Evolutionary conservation across 1,139 yeast genomes (phyloP).

Genomic region (Taphrina deformans): DNA sequence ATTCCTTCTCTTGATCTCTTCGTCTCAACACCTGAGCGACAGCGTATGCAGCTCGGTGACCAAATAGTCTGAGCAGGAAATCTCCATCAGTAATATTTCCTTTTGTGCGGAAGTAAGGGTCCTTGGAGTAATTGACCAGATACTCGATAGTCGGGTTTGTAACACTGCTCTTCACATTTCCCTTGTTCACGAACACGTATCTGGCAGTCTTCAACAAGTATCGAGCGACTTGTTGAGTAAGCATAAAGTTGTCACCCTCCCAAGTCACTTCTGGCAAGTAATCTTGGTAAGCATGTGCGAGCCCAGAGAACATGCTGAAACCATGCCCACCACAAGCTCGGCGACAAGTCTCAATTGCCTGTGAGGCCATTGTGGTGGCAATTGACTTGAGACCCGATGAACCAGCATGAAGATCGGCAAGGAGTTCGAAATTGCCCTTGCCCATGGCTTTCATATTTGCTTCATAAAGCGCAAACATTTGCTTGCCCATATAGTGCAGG

Average conservation of each 20-base stretch:
- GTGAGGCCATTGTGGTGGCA: conserved; percentile 32
- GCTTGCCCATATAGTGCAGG: conserved; percentile 28
- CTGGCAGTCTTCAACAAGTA: conserved; percentile 33
- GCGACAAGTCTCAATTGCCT: conserved; percentile 28
- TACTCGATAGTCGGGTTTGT: conserved; percentile 33
- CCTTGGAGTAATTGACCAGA: conserved; percentile 27
- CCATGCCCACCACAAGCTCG: conserved; percentile 36
- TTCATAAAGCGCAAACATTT: conserved; percentile 28
- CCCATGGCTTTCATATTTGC: conserved; percentile 28
- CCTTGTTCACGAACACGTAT: conserved; percentile 27
- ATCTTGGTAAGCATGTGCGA: conserved; percentile 33
- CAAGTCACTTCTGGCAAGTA: conserved; percentile 33
- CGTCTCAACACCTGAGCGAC: conserved; percentile 29
- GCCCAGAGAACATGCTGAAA: conserved; percentile 34
- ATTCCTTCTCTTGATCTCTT: conserved; percentile 26
- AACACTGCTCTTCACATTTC: conserved; percentile 21
- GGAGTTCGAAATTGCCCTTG: conserved; percentile 31
- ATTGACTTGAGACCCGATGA: conserved; percentile 32
- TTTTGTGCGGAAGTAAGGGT: conserved; percentile 23
- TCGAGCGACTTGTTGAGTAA: conserved; percentile 34
- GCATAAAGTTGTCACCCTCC: conserved; percentile 36
- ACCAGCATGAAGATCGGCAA: conserved; percentile 34
- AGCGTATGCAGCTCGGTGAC: conserved; percentile 34
- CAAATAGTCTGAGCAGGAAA: conserved; percentile 21
- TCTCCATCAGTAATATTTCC: conserved; percentile 23